Evolutionary conservation across 2,329 filamentous ascomycete genomes (phyloP), one percentile per base, ranked within the genome.

Genomic region (Xylaria sp.): DNA sequence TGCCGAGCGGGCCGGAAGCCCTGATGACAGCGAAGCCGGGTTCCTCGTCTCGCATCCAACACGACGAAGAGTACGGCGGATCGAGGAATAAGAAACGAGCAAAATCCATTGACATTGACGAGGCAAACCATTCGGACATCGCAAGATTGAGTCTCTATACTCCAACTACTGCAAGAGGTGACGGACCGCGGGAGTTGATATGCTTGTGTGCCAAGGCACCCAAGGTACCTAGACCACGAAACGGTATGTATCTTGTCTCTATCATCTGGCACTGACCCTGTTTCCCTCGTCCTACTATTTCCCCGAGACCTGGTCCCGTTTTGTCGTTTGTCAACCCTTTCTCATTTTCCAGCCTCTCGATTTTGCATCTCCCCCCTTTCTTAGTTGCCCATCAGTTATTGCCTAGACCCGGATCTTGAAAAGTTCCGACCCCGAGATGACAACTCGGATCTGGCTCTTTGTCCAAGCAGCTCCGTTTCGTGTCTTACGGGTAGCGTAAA

Each of bases 161-260:
- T 8, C 78, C 80, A 23, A 72, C 65, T 60, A 76, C 76, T 25
- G 71, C 72, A 60, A 68, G 68, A 57, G 48, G 67, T 66, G 56
- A 73, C 32, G 73, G 68, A 9, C 72, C 71, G 10, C 70, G 80
- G 60, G 84, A 86, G 55, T 75, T 82, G 55, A 84, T 88, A 39
- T 89, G 87, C 77, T 80, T 88, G 69, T 89, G 87, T 73, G 83
- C 85, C 13, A 85, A 85, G 52, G 82, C 83, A 20, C 86, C 86
- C 4, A 89, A 88, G 75, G 84, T 89, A 55, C 87, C 86, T 3
- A 81, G 87, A 65, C 87, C 87, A 63, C 81, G 86, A 55, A 89
- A 89, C 75, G 86, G 87, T 89, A 80, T 80, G 86, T 72, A 66
- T 53, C 55, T 55, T 36, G 34, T 53, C 8, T 72, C 41, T 64